Evolutionary conservation across 1,284 basidiomycete species (phyloP).

Genomic region (Tetrapyrgos nigripes): DNA sequence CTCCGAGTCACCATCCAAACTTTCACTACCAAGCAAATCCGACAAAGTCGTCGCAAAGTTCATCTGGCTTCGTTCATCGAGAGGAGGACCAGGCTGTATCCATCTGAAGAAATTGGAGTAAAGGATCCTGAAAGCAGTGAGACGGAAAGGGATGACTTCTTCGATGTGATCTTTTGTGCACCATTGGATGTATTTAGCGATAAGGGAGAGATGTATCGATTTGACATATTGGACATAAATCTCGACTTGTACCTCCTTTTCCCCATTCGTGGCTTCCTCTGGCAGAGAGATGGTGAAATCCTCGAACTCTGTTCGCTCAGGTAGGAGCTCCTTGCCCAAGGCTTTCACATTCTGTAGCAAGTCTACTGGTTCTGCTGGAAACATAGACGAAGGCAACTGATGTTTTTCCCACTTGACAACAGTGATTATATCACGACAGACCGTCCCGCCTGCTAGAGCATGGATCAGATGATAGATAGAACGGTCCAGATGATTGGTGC

Average conservation of each 20-base stretch:
- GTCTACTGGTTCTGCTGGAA: background rate
- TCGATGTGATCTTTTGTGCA: background rate
- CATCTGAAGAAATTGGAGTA: background rate
- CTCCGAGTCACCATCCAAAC: too few species aligned
- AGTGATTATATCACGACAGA: background rate
- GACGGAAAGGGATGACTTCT: background rate
- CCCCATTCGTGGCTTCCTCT: background rate
- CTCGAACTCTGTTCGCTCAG: background rate
- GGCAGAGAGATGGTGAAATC: background rate
- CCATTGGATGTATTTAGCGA: background rate
- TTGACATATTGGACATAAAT: background rate
- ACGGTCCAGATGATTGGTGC: background rate
- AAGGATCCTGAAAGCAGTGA: background rate
- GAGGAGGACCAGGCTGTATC: background rate
- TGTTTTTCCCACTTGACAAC: background rate
- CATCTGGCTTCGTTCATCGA: background rate
- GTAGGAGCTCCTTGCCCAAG: background rate
- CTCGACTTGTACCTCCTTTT: background rate
- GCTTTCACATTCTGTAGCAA: background rate
- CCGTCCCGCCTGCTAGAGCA: background rate
- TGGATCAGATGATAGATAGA: background rate
- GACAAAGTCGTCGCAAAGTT: background rate
- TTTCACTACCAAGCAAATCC: background rate
- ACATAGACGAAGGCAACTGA: background rate
- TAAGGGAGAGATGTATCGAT: background rate